These are phyloP conservation scores for Erythrophleum fordii DNA, from an alignment of 306 rosid species.

Conservation along the genomic window DNA sequence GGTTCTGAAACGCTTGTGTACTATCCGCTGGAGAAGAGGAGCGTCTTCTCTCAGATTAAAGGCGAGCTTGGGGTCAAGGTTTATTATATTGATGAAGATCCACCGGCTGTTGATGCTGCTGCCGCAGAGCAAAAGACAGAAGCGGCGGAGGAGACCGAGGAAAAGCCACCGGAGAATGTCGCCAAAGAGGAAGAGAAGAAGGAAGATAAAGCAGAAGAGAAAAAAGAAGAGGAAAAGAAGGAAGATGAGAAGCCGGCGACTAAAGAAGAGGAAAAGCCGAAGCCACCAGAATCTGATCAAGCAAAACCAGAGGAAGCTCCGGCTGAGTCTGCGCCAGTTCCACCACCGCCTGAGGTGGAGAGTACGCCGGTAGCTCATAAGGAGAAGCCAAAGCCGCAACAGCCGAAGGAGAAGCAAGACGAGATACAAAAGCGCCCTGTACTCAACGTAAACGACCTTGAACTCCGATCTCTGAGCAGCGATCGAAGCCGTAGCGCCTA, in stretches of 20 bases:
- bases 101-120: conserved; percentile 39
- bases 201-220: conserved; percentile 43
- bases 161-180: conserved; percentile 44
- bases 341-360: conserved; percentile 30
- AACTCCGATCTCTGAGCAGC: conserved; percentile 56
- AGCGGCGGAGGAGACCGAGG: conserved; percentile 30
- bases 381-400: conserved; percentile 40
- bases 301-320: conserved; percentile 38
- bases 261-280: conserved; percentile 39
- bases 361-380: conserved; percentile 52
- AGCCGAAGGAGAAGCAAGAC: conserved; percentile 25
- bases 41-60: conserved; percentile 87
- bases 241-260: conserved; percentile 22
- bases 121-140: conserved; percentile 39
- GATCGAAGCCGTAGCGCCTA: conserved; percentile 59
- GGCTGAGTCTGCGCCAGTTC: not conserved
- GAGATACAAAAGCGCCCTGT: conserved; percentile 38
- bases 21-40: conserved; percentile 86
- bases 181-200: conserved; percentile 30
- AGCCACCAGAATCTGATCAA: not conserved
- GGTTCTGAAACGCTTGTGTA: conserved; percentile 59
- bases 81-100: conserved; percentile 66
- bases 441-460: conserved; percentile 47
- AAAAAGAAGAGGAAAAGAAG: conserved; percentile 47
- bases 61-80: conserved; percentile 80